phyloP scores from a whole-genome alignment of 805 yeast genomes.

The Wickerhamiella occidentalis region DNA sequence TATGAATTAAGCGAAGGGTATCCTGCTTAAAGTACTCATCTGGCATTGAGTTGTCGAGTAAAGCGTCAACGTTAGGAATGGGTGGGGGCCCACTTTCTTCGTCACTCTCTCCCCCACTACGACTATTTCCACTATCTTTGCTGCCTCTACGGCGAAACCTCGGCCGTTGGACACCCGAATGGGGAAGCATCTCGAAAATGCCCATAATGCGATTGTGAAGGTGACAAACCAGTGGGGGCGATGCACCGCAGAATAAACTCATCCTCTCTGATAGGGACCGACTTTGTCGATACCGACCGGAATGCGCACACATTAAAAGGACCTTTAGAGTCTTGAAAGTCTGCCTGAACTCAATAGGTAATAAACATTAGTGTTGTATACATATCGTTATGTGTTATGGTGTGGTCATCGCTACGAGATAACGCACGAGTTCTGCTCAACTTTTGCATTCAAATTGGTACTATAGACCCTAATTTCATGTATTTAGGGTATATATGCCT shows the following conservation, averaged over 20 bases:
- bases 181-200: conserved; percentile 8
- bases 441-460: background rate
- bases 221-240: conserved; percentile 3
- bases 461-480: background rate
- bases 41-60: conserved; percentile 67
- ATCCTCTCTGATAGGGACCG: background rate
- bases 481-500: background rate
- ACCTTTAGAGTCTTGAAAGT: background rate
- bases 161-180: conserved; percentile 7
- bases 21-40: conserved; percentile 77
- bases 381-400: background rate
- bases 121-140: conserved; percentile 10
- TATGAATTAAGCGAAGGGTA: conserved; percentile 49
- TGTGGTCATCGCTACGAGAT: too few species aligned
- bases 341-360: background rate
- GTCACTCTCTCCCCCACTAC: conserved; percentile 9
- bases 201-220: conserved; percentile 5
- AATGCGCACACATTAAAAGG: background rate
- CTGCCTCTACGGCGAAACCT: conserved; percentile 10
- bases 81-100: conserved; percentile 8
- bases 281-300: background rate
- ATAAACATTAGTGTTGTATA: background rate
- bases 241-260: background rate
- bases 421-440: too few species aligned
- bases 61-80: conserved; percentile 36